Percentiles rank a stretch among this genome's conserved stretches.
These are phyloP conservation scores for Lichenothelia convexa DNA, from an alignment of 495 filamentous ascomycete genomes.

Conservation along the genomic window DNA sequence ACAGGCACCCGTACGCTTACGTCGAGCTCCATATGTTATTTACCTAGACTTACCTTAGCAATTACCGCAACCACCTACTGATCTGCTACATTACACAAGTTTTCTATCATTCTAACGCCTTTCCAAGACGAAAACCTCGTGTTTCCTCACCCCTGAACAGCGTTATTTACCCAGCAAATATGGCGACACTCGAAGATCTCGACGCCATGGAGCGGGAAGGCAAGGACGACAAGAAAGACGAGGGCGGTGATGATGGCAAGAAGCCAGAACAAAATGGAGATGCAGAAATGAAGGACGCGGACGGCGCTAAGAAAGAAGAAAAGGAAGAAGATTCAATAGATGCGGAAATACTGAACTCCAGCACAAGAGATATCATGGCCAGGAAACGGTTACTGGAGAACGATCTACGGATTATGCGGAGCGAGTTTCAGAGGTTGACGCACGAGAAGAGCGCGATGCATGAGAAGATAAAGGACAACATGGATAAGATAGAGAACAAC, in stretches of 20 bases:
- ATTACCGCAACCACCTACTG: no score
- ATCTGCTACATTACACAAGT: no score
- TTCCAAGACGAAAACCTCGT: no score
- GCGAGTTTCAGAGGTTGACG: slow-evolving; percentile 81
- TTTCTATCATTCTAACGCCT: no score
- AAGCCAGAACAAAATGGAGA: slow-evolving; percentile 43
- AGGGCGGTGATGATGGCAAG: slow-evolving; percentile 16
- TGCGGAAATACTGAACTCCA: slow-evolving; percentile 73
- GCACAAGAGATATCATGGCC: slow-evolving; percentile 84
- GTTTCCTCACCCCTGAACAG: no score
- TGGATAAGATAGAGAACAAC: slow-evolving; percentile 98
- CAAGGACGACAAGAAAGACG: slow-evolving; percentile 46
- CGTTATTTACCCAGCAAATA: no score
- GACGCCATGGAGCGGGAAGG: slow-evolving; percentile 60
- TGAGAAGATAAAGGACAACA: slow-evolving; percentile 97
- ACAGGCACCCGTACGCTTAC: no score
- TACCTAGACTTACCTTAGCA: no score
- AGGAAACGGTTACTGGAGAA: slow-evolving; percentile 81
- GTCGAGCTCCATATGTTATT: no score
- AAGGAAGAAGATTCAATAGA: slow-evolving; percentile 52
- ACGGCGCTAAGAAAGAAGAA: slow-evolving; percentile 44
- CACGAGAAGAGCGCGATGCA: slow-evolving; percentile 90
- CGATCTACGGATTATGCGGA: slow-evolving; percentile 95
- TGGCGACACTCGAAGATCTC: slow-evolving; percentile 79
- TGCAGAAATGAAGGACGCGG: slow-evolving; percentile 80